phyloP scores from a whole-genome alignment of 352 stramenopile genomes.

The Phytophthora pluvialis region DNA sequence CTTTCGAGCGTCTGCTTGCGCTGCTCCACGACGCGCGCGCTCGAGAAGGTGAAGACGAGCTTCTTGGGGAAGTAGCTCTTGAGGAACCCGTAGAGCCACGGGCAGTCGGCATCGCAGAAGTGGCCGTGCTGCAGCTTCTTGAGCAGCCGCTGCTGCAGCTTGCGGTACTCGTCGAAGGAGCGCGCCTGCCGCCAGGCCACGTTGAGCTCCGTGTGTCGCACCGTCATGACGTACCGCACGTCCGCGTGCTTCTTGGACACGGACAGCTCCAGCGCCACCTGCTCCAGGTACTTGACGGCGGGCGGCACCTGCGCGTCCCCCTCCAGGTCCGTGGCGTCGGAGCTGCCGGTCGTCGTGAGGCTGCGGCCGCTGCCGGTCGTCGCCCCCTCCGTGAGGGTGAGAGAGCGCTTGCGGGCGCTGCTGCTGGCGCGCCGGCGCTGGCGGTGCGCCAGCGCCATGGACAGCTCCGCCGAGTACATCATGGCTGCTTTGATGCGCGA shows the following conservation, averaged over 20 bases:
- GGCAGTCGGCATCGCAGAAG: slow-evolving; percentile 75
- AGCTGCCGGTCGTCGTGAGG: slow-evolving; percentile 21
- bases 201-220: slow-evolving; percentile 43
- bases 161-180: slow-evolving; percentile 81
- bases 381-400: slow-evolving; percentile 33
- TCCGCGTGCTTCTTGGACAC: slow-evolving; percentile 59
- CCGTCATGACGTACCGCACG: slow-evolving; percentile 67
- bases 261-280: slow-evolving; percentile 52
- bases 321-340: slow-evolving; percentile 36
- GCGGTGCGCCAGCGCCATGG: slow-evolving; percentile 34
- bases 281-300: slow-evolving; percentile 59
- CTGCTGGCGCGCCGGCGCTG: slow-evolving; percentile 31
- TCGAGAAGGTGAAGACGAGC: slow-evolving; percentile 59
- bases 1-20: slow-evolving; percentile 59
- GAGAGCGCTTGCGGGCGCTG: slow-evolving; percentile 33
- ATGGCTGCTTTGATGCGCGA: slow-evolving; percentile 25
- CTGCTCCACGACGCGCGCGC: slow-evolving; percentile 45
- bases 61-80: slow-evolving; percentile 85
- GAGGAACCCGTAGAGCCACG: slow-evolving; percentile 75
- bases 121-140: slow-evolving; percentile 71
- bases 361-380: slow-evolving; percentile 11
- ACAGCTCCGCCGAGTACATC: slow-evolving; percentile 46
- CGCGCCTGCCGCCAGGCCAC: slow-evolving; percentile 53
- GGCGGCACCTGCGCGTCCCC: slow-evolving; percentile 36
- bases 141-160: slow-evolving; percentile 70